phyloP scores from a whole-genome alignment of 352 stramenopile species.

The Globisporangium nodosum region DNA sequence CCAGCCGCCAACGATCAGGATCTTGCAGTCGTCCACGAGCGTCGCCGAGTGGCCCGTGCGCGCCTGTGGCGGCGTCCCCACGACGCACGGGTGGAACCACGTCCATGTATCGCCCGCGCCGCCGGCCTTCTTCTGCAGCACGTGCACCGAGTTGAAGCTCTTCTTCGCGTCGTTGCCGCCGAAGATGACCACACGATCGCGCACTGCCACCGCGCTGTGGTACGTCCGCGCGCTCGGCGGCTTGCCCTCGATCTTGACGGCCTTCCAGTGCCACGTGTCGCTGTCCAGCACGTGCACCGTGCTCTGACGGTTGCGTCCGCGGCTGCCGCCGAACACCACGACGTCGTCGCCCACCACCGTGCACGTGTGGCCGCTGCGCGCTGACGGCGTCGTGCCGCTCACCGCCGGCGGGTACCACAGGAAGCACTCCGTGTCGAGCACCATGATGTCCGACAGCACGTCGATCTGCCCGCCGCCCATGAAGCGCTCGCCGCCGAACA shows the following conservation, averaged over 20 bases:
- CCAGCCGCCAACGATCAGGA: conserved; percentile 92
- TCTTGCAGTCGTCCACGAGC: conserved; percentile 78
- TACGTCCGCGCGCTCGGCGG: conserved; percentile 88
- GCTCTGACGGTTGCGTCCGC: conserved; percentile 64
- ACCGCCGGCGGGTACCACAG: conserved; percentile 91
- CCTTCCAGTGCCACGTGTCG: conserved; percentile 88
- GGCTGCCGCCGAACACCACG: conserved; percentile 74
- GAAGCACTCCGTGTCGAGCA: conserved; percentile 93
- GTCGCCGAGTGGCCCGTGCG: conserved; percentile 89
- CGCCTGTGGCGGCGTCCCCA: conserved; percentile 60
- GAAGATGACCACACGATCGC: conserved; percentile 87
- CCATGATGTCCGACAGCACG: conserved; percentile 81
- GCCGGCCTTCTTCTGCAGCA: conserved; percentile 61
- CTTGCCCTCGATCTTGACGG: conserved; percentile 83
- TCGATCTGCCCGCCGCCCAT: conserved; percentile 55
- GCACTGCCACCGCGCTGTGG: conserved; percentile 74
- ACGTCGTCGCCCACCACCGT: conserved; percentile 71
- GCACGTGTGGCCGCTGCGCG: conserved; percentile 69
- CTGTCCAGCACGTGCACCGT: conserved; percentile 73
- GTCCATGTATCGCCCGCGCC: conserved; percentile 43
- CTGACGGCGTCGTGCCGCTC: conserved; percentile 50
- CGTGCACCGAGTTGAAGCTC: conserved; percentile 91
- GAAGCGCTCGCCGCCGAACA: conserved; percentile 89
- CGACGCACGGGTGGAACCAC: conserved; percentile 86
- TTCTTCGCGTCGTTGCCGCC: conserved; percentile 90